Evolutionary conservation across 2,329 filamentous ascomycete genomes (phyloP).

Genomic region (Trichoderma polysporum): DNA sequence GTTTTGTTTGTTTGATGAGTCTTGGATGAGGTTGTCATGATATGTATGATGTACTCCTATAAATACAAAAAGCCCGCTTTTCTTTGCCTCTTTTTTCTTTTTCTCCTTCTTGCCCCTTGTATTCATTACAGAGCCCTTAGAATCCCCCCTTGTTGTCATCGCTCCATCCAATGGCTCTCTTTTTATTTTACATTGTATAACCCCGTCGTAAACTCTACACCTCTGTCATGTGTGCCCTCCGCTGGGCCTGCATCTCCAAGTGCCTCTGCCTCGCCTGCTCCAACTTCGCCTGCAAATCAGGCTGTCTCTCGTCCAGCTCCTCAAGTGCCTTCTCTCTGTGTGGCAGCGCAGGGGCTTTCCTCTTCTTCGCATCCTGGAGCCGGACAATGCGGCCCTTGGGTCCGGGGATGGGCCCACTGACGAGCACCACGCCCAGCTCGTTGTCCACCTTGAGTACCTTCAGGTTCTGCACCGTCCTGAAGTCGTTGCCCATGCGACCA

Average conservation of each 20-base stretch:
- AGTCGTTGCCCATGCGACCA: constrained; percentile 88
- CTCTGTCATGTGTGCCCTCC: constrained; percentile 32
- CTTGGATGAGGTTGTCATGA: constrained; percentile 21
- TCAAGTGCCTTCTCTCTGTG: constrained; percentile 48
- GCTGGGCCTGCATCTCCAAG: constrained; percentile 53
- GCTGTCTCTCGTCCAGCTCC: constrained; percentile 47
- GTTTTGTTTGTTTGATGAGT: constrained; percentile 28
- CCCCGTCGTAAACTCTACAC: constrained; percentile 20
- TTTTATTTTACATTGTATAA: background rate
- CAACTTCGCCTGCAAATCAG: constrained; percentile 46
- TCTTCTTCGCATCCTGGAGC: constrained; percentile 89
- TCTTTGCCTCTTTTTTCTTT: constrained; percentile 25
- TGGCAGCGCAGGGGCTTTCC: constrained; percentile 56
- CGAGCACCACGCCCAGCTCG: constrained; percentile 81
- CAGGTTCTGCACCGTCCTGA: constrained; percentile 87
- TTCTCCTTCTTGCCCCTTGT: background rate
- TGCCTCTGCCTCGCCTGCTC: constrained; percentile 51
- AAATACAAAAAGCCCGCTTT: constrained; percentile 41
- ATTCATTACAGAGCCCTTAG: constrained; percentile 10
- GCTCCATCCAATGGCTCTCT: background rate
- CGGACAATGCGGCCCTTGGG: constrained; percentile 83
- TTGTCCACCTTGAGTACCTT: constrained; percentile 85
- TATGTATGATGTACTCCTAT: constrained; percentile 33
- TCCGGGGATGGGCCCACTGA: constrained; percentile 83
- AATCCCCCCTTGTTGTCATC: background rate